Evolutionary conservation across 139 green algal genomes (phyloP).

Genomic region (Medakamo hakoo): DNA sequence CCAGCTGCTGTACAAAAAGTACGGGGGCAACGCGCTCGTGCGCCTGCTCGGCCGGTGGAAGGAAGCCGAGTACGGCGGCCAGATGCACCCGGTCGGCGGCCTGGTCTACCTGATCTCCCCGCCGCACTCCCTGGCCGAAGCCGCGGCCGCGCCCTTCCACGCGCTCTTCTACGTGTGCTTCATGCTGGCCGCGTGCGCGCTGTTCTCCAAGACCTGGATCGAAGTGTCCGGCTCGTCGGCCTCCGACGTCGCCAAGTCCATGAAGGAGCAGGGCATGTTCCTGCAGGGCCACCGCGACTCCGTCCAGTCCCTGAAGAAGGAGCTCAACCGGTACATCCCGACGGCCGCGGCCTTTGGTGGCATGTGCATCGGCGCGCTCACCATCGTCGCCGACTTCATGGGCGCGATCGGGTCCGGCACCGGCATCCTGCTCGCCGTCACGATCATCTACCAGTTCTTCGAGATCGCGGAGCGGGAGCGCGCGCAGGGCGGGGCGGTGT

Average conservation of each 20-base stretch:
- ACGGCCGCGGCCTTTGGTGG: conserved; percentile 91
- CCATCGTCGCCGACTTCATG: conserved; percentile 98
- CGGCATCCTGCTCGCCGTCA: conserved; percentile 94
- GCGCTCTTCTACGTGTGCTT: conserved; percentile 94
- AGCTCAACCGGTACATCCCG: conserved; percentile 93
- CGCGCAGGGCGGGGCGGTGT: conserved; percentile 18
- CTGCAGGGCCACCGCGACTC: conserved; percentile 59
- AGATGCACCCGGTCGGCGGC: conserved; percentile 81
- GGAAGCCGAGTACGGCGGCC: conserved; percentile 48
- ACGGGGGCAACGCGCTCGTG: conserved; percentile 85
- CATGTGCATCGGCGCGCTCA: conserved; percentile 99
- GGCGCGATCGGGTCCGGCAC: conserved; percentile 63
- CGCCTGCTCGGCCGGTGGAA: conserved; percentile 70
- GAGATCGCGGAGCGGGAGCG: conserved; percentile 59
- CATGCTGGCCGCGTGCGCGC: conserved; percentile 89
- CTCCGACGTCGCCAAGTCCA: conserved; percentile 91
- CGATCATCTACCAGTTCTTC: conserved; percentile 97
- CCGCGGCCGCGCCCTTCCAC: conserved; percentile 88
- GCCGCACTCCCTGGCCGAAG: conserved; percentile 59
- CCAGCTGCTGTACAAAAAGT: conserved; percentile 97
- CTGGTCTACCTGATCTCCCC: conserved; percentile 98
- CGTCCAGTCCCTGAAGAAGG: conserved; percentile 72
- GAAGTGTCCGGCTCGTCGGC: conserved; percentile 92
- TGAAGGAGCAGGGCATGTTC: conserved; percentile 94
- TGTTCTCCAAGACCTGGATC: conserved; percentile 99